Conservation (phyloP, 192 early-diverging fungal genomes). For the Rhizophagus sp. region DNA sequence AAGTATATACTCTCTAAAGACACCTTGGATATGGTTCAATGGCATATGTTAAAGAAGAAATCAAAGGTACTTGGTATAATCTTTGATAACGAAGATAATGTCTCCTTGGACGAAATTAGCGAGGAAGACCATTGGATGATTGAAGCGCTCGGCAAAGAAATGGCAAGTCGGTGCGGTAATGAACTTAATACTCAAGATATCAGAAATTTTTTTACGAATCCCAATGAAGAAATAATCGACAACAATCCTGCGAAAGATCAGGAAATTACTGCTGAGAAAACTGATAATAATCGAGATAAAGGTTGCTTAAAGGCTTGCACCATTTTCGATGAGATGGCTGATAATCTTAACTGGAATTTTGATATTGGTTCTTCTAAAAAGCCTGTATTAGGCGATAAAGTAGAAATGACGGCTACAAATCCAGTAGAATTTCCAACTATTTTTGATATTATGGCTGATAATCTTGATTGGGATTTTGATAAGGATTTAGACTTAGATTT, state of each 20-base stretch:
- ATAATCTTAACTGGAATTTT: too few species aligned
- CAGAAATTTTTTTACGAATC: neutral
- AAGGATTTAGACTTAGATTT: neutral
- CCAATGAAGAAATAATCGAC: neutral
- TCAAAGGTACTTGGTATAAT: neutral
- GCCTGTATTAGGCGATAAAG: neutral
- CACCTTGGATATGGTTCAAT: slow-evolving; percentile 40
- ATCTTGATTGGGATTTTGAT: neutral
- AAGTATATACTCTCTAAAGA: slow-evolving; percentile 49
- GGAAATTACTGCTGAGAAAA: neutral
- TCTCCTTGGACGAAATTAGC: neutral
- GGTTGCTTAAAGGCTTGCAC: neutral
- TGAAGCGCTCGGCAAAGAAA: neutral
- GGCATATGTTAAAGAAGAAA: neutral
- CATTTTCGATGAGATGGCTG: too few species aligned
- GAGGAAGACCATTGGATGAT: neutral
- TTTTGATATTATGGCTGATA: neutral
- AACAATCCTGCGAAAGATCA: neutral
- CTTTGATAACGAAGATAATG: neutral
- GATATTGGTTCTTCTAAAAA: too few species aligned
- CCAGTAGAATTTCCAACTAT: neutral
- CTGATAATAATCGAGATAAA: neutral
- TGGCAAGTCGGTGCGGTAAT: neutral
- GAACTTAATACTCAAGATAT: neutral
- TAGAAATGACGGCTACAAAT: neutral